These are phyloP conservation scores for Apodospora peruviana DNA, from an alignment of 495 filamentous ascomycete species.

Conservation along the genomic window DNA sequence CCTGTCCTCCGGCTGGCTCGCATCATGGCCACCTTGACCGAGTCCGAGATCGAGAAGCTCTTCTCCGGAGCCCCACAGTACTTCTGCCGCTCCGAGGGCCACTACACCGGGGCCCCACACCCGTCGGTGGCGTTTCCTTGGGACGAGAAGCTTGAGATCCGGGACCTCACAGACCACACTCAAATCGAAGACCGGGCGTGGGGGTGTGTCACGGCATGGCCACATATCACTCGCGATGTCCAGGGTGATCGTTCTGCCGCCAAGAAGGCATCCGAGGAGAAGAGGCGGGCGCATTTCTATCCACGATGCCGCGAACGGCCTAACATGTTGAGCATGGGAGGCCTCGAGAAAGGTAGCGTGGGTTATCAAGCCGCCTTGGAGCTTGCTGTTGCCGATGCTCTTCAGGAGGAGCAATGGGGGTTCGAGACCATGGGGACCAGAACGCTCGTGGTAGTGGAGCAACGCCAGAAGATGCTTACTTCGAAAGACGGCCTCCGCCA, in stretches of 20 bases:
- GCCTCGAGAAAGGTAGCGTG: slow-evolving; percentile 66
- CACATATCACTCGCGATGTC: slow-evolving; percentile 42
- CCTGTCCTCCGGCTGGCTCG: slow-evolving; percentile 42
- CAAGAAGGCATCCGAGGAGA: slow-evolving; percentile 26
- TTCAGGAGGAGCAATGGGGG: slow-evolving; percentile 48
- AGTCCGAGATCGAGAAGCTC: slow-evolving; percentile 59
- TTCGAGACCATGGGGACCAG: slow-evolving; percentile 40
- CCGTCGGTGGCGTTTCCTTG: slow-evolving; percentile 66
- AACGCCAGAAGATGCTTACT: slow-evolving; percentile 43
- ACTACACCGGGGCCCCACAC: slow-evolving; percentile 49
- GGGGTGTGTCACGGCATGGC: slow-evolving; percentile 45
- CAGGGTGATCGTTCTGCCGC: slow-evolving; percentile 34
- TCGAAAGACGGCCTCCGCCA: slow-evolving; percentile 46
- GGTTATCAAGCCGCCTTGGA: slow-evolving; percentile 73
- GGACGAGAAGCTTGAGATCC: slow-evolving; percentile 57
- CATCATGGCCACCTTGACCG: slow-evolving; percentile 53
- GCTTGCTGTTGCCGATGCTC: slow-evolving; percentile 57
- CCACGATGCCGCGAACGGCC: slow-evolving; percentile 55
- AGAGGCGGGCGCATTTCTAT: slow-evolving; percentile 52
- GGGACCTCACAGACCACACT: slow-evolving; percentile 58
- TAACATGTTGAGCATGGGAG: slow-evolving; percentile 70
- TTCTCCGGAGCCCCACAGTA: slow-evolving; percentile 78
- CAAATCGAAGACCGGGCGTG: slow-evolving; percentile 52
- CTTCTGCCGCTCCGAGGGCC: slow-evolving; percentile 51
- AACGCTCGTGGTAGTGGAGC: slow-evolving; percentile 35